These are phyloP conservation scores for Lepidopterella palustris DNA, from an alignment of 495 filamentous ascomycete species.

Conservation along the genomic window DNA sequence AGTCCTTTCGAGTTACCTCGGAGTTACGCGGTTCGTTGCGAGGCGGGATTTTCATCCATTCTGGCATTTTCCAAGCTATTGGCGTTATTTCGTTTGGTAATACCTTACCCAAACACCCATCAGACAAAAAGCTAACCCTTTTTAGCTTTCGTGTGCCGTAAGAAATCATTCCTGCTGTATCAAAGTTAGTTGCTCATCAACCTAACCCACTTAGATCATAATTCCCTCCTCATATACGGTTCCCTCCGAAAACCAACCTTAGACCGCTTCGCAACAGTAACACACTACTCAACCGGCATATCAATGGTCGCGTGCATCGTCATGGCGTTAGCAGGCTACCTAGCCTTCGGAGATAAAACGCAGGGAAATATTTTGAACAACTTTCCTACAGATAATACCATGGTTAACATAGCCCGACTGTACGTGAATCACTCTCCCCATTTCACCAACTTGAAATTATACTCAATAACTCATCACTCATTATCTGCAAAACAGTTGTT, in stretches of 20 bases:
- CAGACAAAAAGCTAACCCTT: slow-evolving; percentile 12
- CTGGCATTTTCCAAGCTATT: slow-evolving; percentile 88
- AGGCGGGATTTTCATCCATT: slow-evolving; percentile 61
- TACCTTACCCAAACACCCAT: slow-evolving; percentile 14
- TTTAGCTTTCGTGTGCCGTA: slow-evolving; percentile 80
- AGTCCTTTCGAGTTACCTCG: slow-evolving; percentile 64
- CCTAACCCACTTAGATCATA: slow-evolving; percentile 58
- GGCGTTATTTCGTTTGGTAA: slow-evolving; percentile 95
- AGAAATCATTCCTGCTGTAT: slow-evolving; percentile 21
- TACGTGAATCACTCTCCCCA: slow-evolving; percentile 33
- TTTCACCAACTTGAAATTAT: background rate
- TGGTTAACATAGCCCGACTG: slow-evolving; percentile 92
- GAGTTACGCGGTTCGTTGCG: slow-evolving; percentile 64
- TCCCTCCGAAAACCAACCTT: slow-evolving; percentile 90
- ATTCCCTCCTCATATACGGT: slow-evolving; percentile 93
- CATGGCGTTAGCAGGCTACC: slow-evolving; percentile 84
- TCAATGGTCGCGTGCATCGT: slow-evolving; percentile 83
- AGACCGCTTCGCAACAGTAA: slow-evolving; percentile 85
- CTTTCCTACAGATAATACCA: slow-evolving; percentile 78
- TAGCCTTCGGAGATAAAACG: slow-evolving; percentile 87
- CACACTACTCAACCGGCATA: slow-evolving; percentile 82
- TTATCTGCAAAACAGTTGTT: slow-evolving; percentile 54
- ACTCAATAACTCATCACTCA: background rate
- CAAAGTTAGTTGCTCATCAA: slow-evolving; percentile 22
- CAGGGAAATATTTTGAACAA: slow-evolving; percentile 97